Conservation (phyloP, 352 stramenopile species). For the Phytophthora ramorum region DNA sequence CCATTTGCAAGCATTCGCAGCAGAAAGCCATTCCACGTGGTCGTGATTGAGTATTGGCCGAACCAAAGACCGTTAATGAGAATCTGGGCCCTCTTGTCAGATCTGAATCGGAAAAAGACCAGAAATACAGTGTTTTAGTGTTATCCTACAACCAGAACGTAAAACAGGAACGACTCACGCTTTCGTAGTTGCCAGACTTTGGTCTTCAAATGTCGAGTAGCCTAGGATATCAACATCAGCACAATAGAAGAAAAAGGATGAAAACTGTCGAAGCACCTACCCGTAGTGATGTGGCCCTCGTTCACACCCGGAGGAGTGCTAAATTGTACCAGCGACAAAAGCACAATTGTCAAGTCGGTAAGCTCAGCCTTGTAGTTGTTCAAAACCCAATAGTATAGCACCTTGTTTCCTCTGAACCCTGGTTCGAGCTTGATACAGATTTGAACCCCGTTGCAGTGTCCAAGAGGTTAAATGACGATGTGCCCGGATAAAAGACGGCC, state of each 20-base stretch:
- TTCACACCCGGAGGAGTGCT: constrained; percentile 18
- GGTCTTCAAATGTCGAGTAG: constrained; percentile 48
- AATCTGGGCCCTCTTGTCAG: constrained; percentile 49
- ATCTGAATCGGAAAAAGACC: constrained; percentile 15
- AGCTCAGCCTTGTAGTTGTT: background rate
- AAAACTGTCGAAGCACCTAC: constrained; percentile 11
- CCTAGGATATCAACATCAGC: constrained; percentile 21
- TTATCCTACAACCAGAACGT: background rate
- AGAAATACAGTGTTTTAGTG: background rate
- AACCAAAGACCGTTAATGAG: constrained; percentile 67
- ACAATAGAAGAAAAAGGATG: background rate
- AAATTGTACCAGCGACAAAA: background rate
- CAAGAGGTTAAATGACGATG: constrained; percentile 34
- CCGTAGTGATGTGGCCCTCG: constrained; percentile 24
- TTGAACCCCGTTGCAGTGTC: constrained; percentile 18
- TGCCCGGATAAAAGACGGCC: constrained; percentile 91
- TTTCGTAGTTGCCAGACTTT: constrained; percentile 22
- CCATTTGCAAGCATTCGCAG: constrained; percentile 67
- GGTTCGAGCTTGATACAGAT: background rate
- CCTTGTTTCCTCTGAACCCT: constrained; percentile 15
- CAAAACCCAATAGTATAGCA: background rate
- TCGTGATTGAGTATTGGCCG: constrained; percentile 72
- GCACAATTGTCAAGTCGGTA: background rate
- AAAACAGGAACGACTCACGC: constrained; percentile 20
- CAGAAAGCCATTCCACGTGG: constrained; percentile 55